Base-by-base conservation (phyloP, 805 yeast genomes). In the Wickerhamiella shivajii region DNA sequence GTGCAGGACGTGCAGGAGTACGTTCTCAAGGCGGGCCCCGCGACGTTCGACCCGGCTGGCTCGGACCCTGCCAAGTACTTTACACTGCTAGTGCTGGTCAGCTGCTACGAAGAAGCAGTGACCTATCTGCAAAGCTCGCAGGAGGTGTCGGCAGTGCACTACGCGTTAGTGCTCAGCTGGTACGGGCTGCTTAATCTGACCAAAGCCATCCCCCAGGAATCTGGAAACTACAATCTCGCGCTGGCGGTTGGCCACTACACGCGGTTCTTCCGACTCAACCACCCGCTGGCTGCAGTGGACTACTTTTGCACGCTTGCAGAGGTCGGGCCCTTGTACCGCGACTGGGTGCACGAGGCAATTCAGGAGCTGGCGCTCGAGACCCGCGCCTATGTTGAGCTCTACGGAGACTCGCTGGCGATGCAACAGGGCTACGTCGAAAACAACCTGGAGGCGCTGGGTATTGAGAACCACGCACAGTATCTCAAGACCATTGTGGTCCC, bases 231-330 rank as follows among this genome's bases (percentile, higher is more conserved):
- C 34, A 52, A 64, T 43, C 55, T 74, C 52, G 73, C 78, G 13
- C 64, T 79, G 37, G 53, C 83, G 33, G 46, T 90, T 31, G 93
- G 92, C 1, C 70, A 74, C 14, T 87, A 81, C 55, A 78, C 90
- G 8, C 67, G 84, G 41, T 70, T 75, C 12, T 87, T 90, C 63
- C 75, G 84, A 46, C 69, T 71, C 38, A 70, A 87, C 24, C 93
- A 84, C 56, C 93, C 97, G 16, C 70, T 75, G 46, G 80, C 77
- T 37, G 96, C 96, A 1, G 78, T 80, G n/a, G 94, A 87, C 52
- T 90, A 90, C 50, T 57, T 87, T 33, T 64, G 78, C 17, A 60
- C 79, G 44, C 73, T 84, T 18, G 74, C 80, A 30, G 61, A 55
- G 18, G 24, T 20, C 3, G 37, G 48, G 9, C 55, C 52, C 16